phyloP scores from a whole-genome alignment of 108 stramenopile genomes.

The Pseudonitzschia pungens region DNA sequence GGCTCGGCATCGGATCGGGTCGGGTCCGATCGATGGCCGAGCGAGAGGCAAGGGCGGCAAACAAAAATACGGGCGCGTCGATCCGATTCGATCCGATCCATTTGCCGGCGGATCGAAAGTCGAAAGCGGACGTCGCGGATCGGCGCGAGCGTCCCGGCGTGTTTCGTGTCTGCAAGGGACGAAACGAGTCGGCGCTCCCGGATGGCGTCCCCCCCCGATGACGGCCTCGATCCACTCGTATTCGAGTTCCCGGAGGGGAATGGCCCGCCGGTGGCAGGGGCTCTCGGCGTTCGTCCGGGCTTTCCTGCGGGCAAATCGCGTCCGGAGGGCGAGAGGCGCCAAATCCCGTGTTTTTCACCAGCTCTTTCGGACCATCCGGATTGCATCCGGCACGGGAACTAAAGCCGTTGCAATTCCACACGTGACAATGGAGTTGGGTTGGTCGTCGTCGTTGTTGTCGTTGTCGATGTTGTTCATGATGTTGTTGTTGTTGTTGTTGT shows the following conservation, averaged over 20 bases:
- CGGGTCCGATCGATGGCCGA: conserved; percentile 33
- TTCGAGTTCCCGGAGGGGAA: no score
- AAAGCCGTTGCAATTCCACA: conserved; percentile 33
- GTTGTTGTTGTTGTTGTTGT: background rate
- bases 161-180: conserved; percentile 34
- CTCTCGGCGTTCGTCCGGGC: no score
- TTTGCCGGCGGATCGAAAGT: no score
- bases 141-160: conserved; percentile 30
- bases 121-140: no score
- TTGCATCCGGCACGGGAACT: conserved; percentile 16
- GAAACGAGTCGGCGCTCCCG: conserved; percentile 23
- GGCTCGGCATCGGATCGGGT: conserved; percentile 26
- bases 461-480: background rate
- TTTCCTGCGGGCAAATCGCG: no score
- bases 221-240: background rate
- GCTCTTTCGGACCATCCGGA: conserved; percentile 2
- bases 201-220: conserved; percentile 17
- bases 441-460: background rate
- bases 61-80: no score
- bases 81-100: no score
- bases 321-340: background rate
- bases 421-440: conserved; percentile 16
- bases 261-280: no score
- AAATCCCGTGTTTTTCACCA: conserved; percentile 3
- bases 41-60: conserved; percentile 22